Evolutionary conservation across 495 filamentous ascomycete genomes (phyloP).

Genomic region (Penicillium roqueforti): DNA sequence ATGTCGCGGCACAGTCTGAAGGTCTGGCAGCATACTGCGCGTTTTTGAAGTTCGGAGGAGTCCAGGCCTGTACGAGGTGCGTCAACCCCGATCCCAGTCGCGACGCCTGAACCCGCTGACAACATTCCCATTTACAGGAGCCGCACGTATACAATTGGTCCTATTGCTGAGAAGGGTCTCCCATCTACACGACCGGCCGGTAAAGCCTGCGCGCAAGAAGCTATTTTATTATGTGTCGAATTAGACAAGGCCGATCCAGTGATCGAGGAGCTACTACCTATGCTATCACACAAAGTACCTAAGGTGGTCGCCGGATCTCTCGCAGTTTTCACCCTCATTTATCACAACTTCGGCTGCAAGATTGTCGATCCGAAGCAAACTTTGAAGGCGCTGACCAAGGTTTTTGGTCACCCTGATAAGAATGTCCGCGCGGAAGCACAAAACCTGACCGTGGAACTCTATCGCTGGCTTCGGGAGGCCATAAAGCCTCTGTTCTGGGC

Average conservation of each 20-base stretch:
- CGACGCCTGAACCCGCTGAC: conserved; percentile 8
- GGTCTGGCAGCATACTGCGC: conserved; percentile 81
- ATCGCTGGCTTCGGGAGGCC: conserved; percentile 93
- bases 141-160: conserved; percentile 63
- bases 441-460: conserved; percentile 87
- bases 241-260: conserved; percentile 80
- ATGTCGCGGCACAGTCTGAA: conserved; percentile 95
- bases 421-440: conserved; percentile 95
- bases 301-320: conserved; percentile 89
- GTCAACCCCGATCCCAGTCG: conserved; percentile 7
- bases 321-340: conserved; percentile 73
- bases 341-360: conserved; percentile 91
- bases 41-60: conserved; percentile 83
- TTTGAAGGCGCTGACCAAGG: conserved; percentile 86
- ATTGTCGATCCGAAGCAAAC: conserved; percentile 93
- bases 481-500: conserved; percentile 98
- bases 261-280: conserved; percentile 85
- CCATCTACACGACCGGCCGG: conserved; percentile 80
- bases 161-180: conserved; percentile 90
- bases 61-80: conserved; percentile 69
- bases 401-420: conserved; percentile 95
- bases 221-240: conserved; percentile 83
- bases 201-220: conserved; percentile 83
- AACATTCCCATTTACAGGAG: conserved; percentile 49
- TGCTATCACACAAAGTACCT: conserved; percentile 84